These are phyloP conservation scores for Colletotrichum kahawae DNA, from an alignment of 2,329 filamentous ascomycete genomes.

Conservation along the genomic window DNA sequence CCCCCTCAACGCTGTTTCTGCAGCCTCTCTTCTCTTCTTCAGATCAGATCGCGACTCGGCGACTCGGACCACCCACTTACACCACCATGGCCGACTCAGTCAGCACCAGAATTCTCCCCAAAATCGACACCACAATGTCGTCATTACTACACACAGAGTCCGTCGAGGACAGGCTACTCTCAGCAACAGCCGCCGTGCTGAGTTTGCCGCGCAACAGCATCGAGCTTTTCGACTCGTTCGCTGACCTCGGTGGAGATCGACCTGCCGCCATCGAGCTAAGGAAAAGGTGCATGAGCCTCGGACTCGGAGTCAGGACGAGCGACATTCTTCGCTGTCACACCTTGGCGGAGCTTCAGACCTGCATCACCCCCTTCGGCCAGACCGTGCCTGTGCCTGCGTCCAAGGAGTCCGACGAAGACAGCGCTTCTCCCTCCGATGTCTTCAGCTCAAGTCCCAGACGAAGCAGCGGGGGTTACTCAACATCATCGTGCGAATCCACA, in stretches of 20 bases:
- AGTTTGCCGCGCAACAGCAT: conserved; percentile 35
- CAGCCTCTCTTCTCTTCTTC: conserved; percentile 5
- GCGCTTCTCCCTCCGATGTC: conserved; percentile 20
- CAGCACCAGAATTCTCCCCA: conserved; percentile 21
- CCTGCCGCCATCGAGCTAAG: conserved; percentile 37
- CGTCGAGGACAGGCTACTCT: conserved; percentile 34
- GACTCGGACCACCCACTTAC: conserved; percentile 7
- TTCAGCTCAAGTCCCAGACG: conserved; percentile 22
- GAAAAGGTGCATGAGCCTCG: conserved; percentile 38
- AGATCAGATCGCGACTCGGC: conserved; percentile 8
- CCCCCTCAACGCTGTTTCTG: conserved; percentile 6
- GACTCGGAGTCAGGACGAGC: conserved; percentile 37
- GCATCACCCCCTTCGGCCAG: conserved; percentile 33
- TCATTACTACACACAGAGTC: conserved; percentile 17
- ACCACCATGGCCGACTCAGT: conserved; percentile 13
- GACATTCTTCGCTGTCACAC: conserved; percentile 49
- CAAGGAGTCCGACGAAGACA: conserved; percentile 16
- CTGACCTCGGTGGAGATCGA: conserved; percentile 47
- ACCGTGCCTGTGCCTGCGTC: not conserved
- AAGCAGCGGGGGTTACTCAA: conserved; percentile 15
- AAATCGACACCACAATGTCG: conserved; percentile 27
- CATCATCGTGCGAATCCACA: conserved; percentile 10
- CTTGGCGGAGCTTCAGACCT: conserved; percentile 49
- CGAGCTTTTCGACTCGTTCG: conserved; percentile 46
- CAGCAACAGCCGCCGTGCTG: conserved; percentile 41